These are phyloP conservation scores for Tuber aestivum DNA, from an alignment of 495 filamentous ascomycete species.

Conservation along the genomic window DNA sequence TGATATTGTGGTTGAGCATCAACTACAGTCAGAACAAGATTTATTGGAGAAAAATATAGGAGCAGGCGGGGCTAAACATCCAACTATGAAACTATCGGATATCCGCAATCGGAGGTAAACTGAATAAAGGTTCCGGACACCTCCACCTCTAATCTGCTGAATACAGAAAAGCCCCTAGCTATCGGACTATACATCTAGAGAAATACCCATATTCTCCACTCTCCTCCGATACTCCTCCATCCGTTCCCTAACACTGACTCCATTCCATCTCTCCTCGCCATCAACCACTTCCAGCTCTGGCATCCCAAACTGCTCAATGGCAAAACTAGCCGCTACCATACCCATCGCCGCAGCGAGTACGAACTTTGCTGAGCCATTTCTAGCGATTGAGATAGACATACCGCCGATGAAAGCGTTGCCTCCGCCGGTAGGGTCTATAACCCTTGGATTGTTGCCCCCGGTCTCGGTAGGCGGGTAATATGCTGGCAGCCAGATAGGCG, in stretches of 20 bases:
- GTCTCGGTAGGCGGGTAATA: constrained; percentile 45
- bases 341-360: constrained; percentile 70
- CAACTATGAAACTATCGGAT: not conserved
- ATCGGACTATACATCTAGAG: constrained; percentile 9
- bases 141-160: not conserved
- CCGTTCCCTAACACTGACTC: constrained; percentile 51
- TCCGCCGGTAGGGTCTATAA: constrained; percentile 91
- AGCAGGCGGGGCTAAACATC: not conserved
- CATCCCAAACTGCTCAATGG: constrained; percentile 87
- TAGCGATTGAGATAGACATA: constrained; percentile 66
- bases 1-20: not conserved
- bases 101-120: not conserved
- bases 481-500: constrained; percentile 52
- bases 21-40: not conserved
- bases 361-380: constrained; percentile 51
- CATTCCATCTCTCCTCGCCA: constrained; percentile 74
- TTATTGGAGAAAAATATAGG: not conserved
- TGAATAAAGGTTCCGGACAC: not conserved
- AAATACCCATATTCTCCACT: constrained; percentile 29
- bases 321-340: constrained; percentile 83
- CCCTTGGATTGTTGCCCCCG: constrained; percentile 46
- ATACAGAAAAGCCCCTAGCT: not conserved
- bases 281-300: constrained; percentile 55
- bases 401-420: constrained; percentile 90
- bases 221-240: constrained; percentile 50